Evolutionary conservation across 305 asterid species (phyloP).

Genomic region (Vinca major): DNA sequence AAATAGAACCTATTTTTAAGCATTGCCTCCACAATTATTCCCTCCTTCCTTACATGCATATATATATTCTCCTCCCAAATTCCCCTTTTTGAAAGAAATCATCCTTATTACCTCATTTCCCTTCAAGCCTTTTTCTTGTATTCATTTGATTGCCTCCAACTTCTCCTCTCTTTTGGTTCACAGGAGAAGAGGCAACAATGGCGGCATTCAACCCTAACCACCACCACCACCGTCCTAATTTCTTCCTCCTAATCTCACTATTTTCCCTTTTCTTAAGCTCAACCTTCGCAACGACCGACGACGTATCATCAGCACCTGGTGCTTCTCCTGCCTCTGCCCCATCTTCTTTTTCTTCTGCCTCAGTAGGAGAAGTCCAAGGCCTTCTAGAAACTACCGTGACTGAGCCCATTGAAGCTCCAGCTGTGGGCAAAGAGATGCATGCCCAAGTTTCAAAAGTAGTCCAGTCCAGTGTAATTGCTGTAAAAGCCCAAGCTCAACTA

Average conservation of each 20-base stretch:
- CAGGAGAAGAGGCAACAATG: slow-evolving; percentile 8
- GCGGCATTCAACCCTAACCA: neutral
- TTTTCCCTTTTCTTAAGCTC: neutral
- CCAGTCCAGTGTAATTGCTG: slow-evolving; percentile 23
- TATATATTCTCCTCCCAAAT: no score
- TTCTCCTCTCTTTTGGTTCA: neutral
- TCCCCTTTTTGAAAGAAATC: no score
- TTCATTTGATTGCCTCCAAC: no score
- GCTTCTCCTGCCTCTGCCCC: slow-evolving; percentile 6
- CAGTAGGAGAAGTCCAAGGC: neutral
- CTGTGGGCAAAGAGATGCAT: neutral
- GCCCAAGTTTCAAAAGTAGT: slow-evolving; percentile 10
- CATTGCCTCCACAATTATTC: neutral
- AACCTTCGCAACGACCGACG: no score
- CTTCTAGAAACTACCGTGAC: neutral
- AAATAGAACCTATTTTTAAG: neutral
- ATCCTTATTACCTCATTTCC: no score
- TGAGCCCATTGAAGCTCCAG: neutral
- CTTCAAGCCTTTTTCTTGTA: no score
- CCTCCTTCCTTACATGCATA: no score
- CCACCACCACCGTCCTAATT: neutral
- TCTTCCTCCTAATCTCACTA: neutral
- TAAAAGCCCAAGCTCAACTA: slow-evolving; percentile 19
- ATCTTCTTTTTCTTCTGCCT: neutral
- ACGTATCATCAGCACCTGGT: no score